Base-by-base conservation (phyloP, 2,329 filamentous ascomycete genomes). In the Metarhizium humberi region DNA sequence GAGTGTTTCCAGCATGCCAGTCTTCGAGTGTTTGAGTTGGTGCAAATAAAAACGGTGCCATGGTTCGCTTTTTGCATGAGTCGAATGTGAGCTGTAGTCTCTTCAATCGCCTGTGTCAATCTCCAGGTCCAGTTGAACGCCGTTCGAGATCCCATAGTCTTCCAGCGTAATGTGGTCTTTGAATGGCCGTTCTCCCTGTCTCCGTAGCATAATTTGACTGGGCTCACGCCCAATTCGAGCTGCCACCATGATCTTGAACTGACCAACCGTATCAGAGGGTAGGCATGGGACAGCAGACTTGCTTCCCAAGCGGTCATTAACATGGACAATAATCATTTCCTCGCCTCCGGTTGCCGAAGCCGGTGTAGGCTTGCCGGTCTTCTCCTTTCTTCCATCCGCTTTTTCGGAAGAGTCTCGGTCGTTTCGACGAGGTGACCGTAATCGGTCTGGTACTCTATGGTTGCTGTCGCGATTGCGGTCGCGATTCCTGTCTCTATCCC, bases 271-370 rank as follows among this genome's bases (percentile, higher is more conserved):
- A 72, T 97, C 92, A 3, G 84, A 87, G 0, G 89, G 85, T 56
- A 96, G 77, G 68, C 92, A 96, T 0, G 92, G 92, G 60, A 97
- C 94, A 53, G 89, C 87, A 16, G 92, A 90, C 66, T 96, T 96
- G n/a, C 92, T 96, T 13, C 92, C 92, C 40, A 97, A 76, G n/a
- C 92, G 82, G 71, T 97, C 92, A 69, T 97, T 97, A 66, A 97
- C 85, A 65, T 92, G 84, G 18, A 97, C 92, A 52, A 95, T 82
- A 62, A 97, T 96, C 87, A 96, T 95, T 55, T 90, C 86, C 66
- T 95, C 87, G 4, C 73, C 43, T 10, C 60, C 60, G 2, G 57
- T 51, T 67, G 70, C 58, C 34, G 61, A 63, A 25, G 60, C 66
- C 32, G 56, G 58, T 18, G 57, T 61, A 34, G 59, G 56, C 45